Percentiles rank a stretch among this genome's conserved stretches.
Evolutionary conservation across 2,329 filamentous ascomycete genomes (phyloP).

Genomic region (Pseudogymnoascus sp.): DNA sequence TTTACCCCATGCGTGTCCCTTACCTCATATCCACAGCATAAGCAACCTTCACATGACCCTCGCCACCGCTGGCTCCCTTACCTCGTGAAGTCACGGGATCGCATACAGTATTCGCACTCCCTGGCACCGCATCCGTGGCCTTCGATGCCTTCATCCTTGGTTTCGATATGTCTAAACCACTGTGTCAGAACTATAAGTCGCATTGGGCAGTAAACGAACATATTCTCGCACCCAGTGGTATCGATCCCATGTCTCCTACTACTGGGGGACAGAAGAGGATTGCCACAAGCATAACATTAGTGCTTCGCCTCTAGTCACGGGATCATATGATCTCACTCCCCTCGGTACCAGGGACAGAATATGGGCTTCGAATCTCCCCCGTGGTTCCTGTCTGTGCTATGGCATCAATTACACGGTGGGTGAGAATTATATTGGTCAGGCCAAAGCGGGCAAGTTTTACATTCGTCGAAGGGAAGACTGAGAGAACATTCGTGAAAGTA

Average conservation of each 20-base stretch:
- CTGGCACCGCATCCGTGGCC: background rate
- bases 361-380: background rate
- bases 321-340: background rate
- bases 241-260: background rate
- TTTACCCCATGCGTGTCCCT: background rate
- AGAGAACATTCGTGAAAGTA: background rate
- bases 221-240: background rate
- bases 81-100: background rate
- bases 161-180: background rate
- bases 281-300: background rate
- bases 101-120: background rate
- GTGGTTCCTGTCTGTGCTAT: background rate
- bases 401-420: background rate
- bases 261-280: background rate
- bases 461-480: background rate
- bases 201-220: background rate
- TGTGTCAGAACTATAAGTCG: background rate
- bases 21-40: background rate
- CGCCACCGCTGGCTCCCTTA: background rate
- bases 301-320: background rate
- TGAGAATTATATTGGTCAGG: background rate
- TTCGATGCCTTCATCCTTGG: background rate
- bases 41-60: background rate
- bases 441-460: background rate
- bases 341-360: background rate